phyloP scores from a whole-genome alignment of 495 filamentous ascomycete genomes.

The Pseudotulostoma volvatum region DNA sequence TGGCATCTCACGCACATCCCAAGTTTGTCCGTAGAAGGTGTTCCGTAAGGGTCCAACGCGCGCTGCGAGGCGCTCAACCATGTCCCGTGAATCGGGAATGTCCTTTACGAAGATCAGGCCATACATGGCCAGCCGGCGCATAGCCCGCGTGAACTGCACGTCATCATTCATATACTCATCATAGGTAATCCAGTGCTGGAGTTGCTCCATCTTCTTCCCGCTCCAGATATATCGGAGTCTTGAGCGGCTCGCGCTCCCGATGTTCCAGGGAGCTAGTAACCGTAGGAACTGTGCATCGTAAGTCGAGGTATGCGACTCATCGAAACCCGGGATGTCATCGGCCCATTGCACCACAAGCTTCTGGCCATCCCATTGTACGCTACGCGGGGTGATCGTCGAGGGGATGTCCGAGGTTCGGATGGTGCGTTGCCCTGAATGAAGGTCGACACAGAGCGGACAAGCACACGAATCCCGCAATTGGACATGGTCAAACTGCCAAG shows the following conservation, averaged over 20 bases:
- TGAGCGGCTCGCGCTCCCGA: not conserved
- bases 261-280: constrained; percentile 2
- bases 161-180: constrained; percentile 48
- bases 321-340: constrained; percentile 36
- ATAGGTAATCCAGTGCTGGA: constrained; percentile 41
- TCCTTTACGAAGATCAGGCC: constrained; percentile 60
- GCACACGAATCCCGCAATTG: constrained; percentile 65
- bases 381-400: constrained; percentile 23
- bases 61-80: constrained; percentile 48
- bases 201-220: constrained; percentile 7
- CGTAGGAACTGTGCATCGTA: constrained; percentile 21
- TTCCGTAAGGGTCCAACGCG: constrained; percentile 60
- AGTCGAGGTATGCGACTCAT: constrained; percentile 30
- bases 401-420: constrained; percentile 64
- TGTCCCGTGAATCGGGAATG: constrained; percentile 45
- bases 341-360: constrained; percentile 42
- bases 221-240: constrained; percentile 20
- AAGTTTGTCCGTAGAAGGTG: constrained; percentile 79
- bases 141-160: constrained; percentile 32
- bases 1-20: constrained; percentile 67
- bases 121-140: constrained; percentile 35
- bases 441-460: constrained; percentile 57
- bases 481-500: constrained; percentile 14
- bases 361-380: constrained; percentile 11
- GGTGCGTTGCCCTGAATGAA: constrained; percentile 64